Base-by-base conservation (phyloP, 139 green algal genomes). In the Marvania coccoides region DNA sequence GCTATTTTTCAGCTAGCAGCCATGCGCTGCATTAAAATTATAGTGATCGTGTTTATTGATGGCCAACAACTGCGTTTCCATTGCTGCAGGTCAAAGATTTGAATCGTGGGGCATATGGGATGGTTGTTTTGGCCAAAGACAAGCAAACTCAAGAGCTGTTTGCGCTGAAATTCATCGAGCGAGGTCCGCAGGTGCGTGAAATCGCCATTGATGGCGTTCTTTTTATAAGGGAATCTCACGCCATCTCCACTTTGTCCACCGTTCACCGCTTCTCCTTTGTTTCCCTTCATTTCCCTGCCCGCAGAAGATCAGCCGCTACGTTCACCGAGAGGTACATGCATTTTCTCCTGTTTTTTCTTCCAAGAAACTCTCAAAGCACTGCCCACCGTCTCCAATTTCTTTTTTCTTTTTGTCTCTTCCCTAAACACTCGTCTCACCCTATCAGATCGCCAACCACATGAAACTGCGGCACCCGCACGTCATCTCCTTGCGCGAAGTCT, bases 381-480 rank as follows among this genome's bases (percentile, higher is more conserved):
- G n/a, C n/a, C n/a, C n/a, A n/a, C n/a, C n/a, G n/a, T n/a, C n/a
- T n/a, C n/a, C n/a, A n/a, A n/a, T n/a, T n/a, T n/a, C n/a, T n/a
- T n/a, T n/a, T n/a, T n/a, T n/a, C n/a, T n/a, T n/a, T n/a, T n/a
- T n/a, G n/a, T n/a, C n/a, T n/a, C n/a, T n/a, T n/a, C n/a, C n/a
- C n/a, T n/a, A n/a, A n/a, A n/a, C n/a, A n/a, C n/a, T n/a, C n/a
- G n/a, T n/a, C n/a, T n/a, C n/a, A n/a, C n/a, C n/a, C n/a, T n/a
- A n/a, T n/a, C n/a, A 99, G 74, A 96, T 99, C 33, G 62, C 95
- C 33, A 99, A 98, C 70, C 94, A 99, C 68, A 80, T 93, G 9
- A 81, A 69, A 26, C 80, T 99, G 12, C 81, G 89, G 28, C 94
- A 99, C 70, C 94, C 94, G 0, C 95, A 99, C 79, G 91, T 98